Percentiles rank a stretch among this genome's conserved stretches.
Evolutionary conservation across 345 rosid genomes (phyloP).

Genomic region (Citropsis articulata): DNA sequence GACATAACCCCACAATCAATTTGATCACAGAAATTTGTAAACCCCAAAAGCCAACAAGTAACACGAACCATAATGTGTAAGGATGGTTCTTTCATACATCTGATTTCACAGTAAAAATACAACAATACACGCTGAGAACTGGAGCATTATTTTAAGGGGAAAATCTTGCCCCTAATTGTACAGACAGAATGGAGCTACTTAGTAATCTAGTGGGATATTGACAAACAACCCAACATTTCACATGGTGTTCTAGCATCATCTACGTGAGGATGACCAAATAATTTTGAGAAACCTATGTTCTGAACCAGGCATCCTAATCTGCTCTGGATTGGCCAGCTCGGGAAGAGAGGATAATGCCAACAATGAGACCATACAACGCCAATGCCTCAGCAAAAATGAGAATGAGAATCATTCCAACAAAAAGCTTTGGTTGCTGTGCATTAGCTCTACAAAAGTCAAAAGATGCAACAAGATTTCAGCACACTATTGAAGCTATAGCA

Average conservation of each 20-base stretch:
- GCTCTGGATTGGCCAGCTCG: constrained; percentile 45
- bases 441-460: constrained; percentile 31
- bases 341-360: constrained; percentile 56
- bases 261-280: not conserved
- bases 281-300: not conserved
- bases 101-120: not conserved
- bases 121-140: not conserved
- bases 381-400: constrained; percentile 56
- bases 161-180: not conserved
- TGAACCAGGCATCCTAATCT: constrained; percentile 8
- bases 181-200: not conserved
- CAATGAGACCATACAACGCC: constrained; percentile 54
- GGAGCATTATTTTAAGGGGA: not conserved
- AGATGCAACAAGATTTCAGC: not conserved
- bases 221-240: not conserved
- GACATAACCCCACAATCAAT: too few relatives aligned
- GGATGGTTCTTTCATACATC: not conserved
- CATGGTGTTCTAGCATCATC: not conserved
- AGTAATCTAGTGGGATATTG: not conserved
- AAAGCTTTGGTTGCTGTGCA: constrained; percentile 55
- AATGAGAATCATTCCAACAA: constrained; percentile 60
- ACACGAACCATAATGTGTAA: too few relatives aligned
- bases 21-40: too few relatives aligned
- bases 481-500: not conserved
- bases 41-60: too few relatives aligned